Base-by-base conservation (phyloP, 1,284 basidiomycete species). In the Sanghuangporus sanghuang region DNA sequence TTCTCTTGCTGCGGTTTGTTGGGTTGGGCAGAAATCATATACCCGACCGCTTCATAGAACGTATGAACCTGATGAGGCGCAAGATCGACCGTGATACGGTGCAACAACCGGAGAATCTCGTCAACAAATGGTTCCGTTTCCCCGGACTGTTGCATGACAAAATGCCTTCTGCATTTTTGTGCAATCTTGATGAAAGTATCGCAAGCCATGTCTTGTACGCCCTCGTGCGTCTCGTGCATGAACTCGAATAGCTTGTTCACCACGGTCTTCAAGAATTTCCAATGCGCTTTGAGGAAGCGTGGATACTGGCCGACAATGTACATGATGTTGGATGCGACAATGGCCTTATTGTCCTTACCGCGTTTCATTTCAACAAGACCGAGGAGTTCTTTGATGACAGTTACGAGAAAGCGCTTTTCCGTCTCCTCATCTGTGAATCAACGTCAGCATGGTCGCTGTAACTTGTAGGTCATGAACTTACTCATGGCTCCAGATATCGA, bases 101-200 rank as follows among this genome's bases (percentile, higher is more conserved):
- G 95, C 58, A 99, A 78, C 57, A 90, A 83, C 66, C 96, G 88
- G 55, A 99, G 79, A 65, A 99, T 99, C 78, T 99, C 97, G 72
- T 99, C 96, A 57, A 99, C 92, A 76, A 99, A 99, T 0, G 97
- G 97, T 73, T 99, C 97, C 66, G 89, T 87, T 76, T 99, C 97
- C 67, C 95, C 95, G 2, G 94, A 91, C 76, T 99, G 97, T 74
- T 97, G 95, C 89, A 98, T 96, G 65, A 99, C 95, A 71, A 99
- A 99, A 77, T 99, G 97, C 61, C 96, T 85, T 55, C 96, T 85
- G 74, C 97, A 99, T 78, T 98, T 99, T 75, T 99, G 96, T 21
- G 97, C 95, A 71, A 99, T 99, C 79, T 99, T 99, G 82, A 99
- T 98, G 78, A 99, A 99, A 0, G 97, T 99, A 76, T 99, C 97